Evolutionary conservation across 805 yeast species (phyloP).

Genomic region (Scheffersomyces ergatensis): DNA sequence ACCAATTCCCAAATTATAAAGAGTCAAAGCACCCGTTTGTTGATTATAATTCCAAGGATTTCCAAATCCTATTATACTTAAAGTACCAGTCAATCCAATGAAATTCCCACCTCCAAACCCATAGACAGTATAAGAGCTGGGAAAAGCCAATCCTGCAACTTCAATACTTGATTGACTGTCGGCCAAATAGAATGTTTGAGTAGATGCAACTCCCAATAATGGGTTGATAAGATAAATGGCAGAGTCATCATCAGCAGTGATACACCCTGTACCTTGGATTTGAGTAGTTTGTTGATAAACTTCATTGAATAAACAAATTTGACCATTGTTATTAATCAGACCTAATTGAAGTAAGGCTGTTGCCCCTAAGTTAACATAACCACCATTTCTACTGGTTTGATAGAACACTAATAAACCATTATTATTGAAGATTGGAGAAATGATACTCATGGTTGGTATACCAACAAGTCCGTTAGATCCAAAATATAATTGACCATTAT

Average conservation of each 20-base stretch:
- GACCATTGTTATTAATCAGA: constrained; percentile 21
- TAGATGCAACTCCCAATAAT: constrained; percentile 9
- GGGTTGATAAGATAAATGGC: constrained; percentile 11
- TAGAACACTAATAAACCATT: constrained; percentile 16
- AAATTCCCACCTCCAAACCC: constrained; percentile 25
- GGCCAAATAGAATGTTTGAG: constrained; percentile 17
- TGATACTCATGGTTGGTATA: constrained; percentile 11
- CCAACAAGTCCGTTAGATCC: constrained; percentile 17
- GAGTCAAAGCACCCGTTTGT: constrained; percentile 20
- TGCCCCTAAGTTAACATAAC: constrained; percentile 13
- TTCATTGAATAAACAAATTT: constrained; percentile 22
- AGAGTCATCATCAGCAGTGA: constrained; percentile 15
- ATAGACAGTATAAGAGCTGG: constrained; percentile 17
- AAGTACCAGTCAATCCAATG: constrained; percentile 12
- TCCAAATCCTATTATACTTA: constrained; percentile 2
- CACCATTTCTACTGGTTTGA: constrained; percentile 9
- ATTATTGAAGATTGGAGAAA: constrained; percentile 14
- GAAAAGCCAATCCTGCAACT: constrained; percentile 11
- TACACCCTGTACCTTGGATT: constrained; percentile 24
- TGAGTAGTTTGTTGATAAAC: constrained; percentile 18
- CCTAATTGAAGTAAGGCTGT: constrained; percentile 3
- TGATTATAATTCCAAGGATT: constrained; percentile 7
- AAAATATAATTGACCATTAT: constrained; percentile 22
- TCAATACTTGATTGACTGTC: constrained; percentile 13
- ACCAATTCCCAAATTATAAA: constrained; percentile 4